Conservation (phyloP, 345 rosid species). For the Salix dunnii region DNA sequence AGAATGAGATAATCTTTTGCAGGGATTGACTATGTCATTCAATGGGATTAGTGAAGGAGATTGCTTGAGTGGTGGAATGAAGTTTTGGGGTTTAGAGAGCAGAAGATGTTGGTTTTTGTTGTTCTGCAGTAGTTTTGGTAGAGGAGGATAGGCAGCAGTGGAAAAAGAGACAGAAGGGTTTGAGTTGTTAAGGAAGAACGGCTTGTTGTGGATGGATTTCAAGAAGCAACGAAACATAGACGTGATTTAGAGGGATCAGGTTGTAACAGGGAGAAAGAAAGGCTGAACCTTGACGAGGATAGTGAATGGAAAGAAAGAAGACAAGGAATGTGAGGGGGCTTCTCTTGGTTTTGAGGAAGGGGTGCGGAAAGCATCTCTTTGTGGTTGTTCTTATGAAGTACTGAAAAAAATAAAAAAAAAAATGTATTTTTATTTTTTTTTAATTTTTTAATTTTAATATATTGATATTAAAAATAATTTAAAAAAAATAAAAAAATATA, state of each 20-base stretch:
- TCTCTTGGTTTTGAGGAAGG: too few relatives aligned
- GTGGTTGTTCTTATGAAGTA: too few relatives aligned
- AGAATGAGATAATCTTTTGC: constrained; percentile 11
- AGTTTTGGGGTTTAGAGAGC: constrained; percentile 7
- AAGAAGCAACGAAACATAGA: constrained; percentile 37
- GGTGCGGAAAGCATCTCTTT: too few relatives aligned
- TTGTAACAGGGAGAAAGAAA: neutral
- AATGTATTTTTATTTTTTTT: too few relatives aligned
- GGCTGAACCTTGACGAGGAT: too few relatives aligned
- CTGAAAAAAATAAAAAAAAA: too few relatives aligned
- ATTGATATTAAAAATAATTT: too few relatives aligned
- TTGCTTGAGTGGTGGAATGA: neutral
- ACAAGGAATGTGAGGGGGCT: too few relatives aligned
- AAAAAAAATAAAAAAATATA: too few relatives aligned
- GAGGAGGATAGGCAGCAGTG: constrained; percentile 4
- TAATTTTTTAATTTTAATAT: too few relatives aligned
- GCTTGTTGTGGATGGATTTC: constrained; percentile 13
- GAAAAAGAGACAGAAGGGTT: constrained; percentile 9
- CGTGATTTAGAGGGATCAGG: neutral
- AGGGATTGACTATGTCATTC: constrained; percentile 16
- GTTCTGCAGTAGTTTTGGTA: neutral
- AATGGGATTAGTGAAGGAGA: constrained; percentile 22
- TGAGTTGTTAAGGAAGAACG: constrained; percentile 9
- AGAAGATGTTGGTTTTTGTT: neutral
- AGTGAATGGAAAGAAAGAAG: too few relatives aligned